Base-by-base conservation (phyloP, 345 rosid genomes). In the rapeseed (Brassica napus) region DNA sequence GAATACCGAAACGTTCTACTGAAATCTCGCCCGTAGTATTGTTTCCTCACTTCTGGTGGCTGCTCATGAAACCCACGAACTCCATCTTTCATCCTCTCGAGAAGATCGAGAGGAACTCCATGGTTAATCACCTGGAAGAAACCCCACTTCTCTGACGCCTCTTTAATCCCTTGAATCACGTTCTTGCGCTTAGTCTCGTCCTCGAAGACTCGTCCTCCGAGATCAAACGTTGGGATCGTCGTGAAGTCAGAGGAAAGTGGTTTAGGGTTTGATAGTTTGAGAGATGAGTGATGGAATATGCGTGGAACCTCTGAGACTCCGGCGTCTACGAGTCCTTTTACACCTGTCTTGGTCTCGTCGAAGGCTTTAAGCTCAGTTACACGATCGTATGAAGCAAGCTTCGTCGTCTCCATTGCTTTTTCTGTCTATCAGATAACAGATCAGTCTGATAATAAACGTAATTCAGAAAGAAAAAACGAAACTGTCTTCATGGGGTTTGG, bases 201-300 rank as follows among this genome's bases (percentile, higher is more conserved):
- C 57, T n/a, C 57, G 15, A 65, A 73, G 4, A 6, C 31, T 0
- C 69, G 1, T 26, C 77, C 73, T 73, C 24, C 52, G 1, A 82
- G 76, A 68, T 82, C 84, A 6, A 82, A 39, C 0, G 81, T 61
- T 28, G 84, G 84, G 67, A 82, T 73, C 28, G 77, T 47, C 6
- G 7, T 58, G 39, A 66, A 26, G 28, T 26, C 28, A 26, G 28
- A 26, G 28, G 28, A 26, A 26, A 26, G 28, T 26, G 28, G 74
- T 18, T 77, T 24, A 23, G 57, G 12, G 15, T 52, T 61, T 61
- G 59, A 18, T 28, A 62, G 2, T 3, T 68, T 74, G 15, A 4
- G 7, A 15, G 79, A 16, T 60, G 79, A 32, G 63, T 49, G 21
- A 11, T 61, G 77, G 71, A 84, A 84, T 1, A 82, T 79, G 4